These are phyloP conservation scores for Panicum hallii DNA, from an alignment of 202 grass and related monocot genomes.

Conservation along the genomic window DNA sequence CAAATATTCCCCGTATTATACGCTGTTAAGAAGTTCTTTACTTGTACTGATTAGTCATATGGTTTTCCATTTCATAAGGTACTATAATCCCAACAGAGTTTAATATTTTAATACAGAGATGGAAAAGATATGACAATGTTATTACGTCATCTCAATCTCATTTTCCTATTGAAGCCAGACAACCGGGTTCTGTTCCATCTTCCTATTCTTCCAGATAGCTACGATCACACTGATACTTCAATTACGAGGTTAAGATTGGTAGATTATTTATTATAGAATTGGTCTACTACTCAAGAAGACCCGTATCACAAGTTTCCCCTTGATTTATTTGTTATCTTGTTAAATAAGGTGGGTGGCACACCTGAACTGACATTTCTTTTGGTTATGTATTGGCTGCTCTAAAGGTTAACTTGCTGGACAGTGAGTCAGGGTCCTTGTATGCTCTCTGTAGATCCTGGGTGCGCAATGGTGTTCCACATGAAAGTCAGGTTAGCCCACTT, in stretches of 20 bases:
- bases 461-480: conserved; percentile 70
- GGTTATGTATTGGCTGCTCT: conserved; percentile 25
- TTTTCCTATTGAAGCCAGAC: neutral
- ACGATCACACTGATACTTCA: conserved; percentile 7
- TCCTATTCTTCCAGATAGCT: neutral
- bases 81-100: neutral
- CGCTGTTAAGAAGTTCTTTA: neutral
- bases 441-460: conserved; percentile 94
- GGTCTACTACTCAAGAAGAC: neutral
- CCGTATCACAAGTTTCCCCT: neutral
- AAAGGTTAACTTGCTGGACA: conserved; percentile 83
- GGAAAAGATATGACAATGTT: neutral
- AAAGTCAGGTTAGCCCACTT: conserved; percentile 73
- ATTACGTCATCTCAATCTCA: neutral
- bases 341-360: neutral
- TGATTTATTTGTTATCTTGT: conserved; percentile 21
- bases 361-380: conserved; percentile 48
- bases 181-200: conserved; percentile 13
- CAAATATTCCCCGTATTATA: neutral
- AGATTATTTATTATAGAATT: conserved; percentile 3
- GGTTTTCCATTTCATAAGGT: neutral
- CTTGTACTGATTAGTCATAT: conserved; percentile 19
- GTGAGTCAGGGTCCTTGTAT: conserved; percentile 78
- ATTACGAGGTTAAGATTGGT: neutral
- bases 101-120: conserved; percentile 17